Base-by-base conservation (phyloP, 805 yeast species). In the Metschnikowia cubensis region DNA sequence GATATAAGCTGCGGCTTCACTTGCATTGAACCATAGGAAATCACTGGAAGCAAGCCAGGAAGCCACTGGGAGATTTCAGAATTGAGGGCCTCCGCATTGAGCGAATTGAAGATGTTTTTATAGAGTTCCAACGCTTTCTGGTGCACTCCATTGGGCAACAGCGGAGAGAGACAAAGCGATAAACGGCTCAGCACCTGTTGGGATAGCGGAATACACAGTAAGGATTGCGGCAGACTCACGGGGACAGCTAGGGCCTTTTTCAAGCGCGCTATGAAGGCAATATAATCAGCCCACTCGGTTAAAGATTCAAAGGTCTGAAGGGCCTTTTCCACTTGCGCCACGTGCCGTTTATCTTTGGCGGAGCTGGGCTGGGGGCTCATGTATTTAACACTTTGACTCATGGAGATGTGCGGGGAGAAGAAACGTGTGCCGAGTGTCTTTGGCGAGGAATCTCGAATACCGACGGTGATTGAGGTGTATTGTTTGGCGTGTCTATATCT, bases 201-300 rank as follows among this genome's bases (percentile, higher is more conserved):
- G 2, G 84, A 80, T 42, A 72, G 76, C 0, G 97, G 98, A 11
- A 92, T 74, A 78, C 82, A 81, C 52, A 46, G 17, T 3, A 57
- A 48, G 6, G 80, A 32, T 34, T 49, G 49, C 74, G 53, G 50
- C 1, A 51, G 57, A 63, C 61, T 68, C 50, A 61, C 66, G 1
- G 56, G 59, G 35, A 69, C 58, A 50, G 61, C 71, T 37, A 91
- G 67, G 0, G 95, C 84, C 63, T 89, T 88, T 51, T 83, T 82
- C 5, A 95, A 76, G 52, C 87, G 82, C 2, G 92, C 83, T 41
- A 95, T 73, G 64, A 89, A 91, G 20, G 97, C 85, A 50, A 94
- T 94, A 65, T 92, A 90, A 64, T 94, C 99, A 13, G 99, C 98
- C 99, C 99, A 94, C 71, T 94, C 99, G 32, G 83, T 87, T 1